Evolutionary conservation across 148 eudicot genomes (phyloP).

Genomic region (Talinum fruticosum): DNA sequence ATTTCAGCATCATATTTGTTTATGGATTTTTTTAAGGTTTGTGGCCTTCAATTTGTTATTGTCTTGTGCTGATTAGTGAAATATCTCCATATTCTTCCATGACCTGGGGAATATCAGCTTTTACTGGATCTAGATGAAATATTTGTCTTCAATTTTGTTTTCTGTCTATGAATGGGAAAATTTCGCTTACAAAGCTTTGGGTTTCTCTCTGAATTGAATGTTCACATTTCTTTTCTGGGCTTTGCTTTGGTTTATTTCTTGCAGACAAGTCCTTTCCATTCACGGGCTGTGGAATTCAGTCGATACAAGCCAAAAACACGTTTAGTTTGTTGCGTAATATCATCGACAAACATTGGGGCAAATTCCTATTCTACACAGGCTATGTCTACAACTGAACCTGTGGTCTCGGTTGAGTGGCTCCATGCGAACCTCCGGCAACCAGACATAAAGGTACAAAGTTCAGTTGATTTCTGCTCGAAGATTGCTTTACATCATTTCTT

Average conservation of each 20-base stretch:
- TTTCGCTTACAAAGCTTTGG: not conserved
- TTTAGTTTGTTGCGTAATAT: constrained; percentile 35
- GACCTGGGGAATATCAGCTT: too few species aligned
- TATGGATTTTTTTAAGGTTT: not conserved
- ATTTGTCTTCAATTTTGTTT: not conserved
- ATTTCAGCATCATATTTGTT: too few species aligned
- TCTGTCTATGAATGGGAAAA: not conserved
- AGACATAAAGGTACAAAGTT: constrained; percentile 60
- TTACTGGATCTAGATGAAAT: too few species aligned
- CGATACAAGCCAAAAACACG: constrained; percentile 30
- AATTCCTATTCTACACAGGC: constrained; percentile 48
- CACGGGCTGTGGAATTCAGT: constrained; percentile 25
- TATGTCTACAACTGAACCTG: constrained; percentile 73
- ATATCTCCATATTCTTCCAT: too few species aligned
- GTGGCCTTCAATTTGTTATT: not conserved
- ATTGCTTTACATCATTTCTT: not conserved
- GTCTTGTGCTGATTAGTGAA: too few species aligned
- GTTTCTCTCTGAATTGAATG: not conserved
- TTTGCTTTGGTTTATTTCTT: constrained; percentile 9
- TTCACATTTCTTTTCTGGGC: not conserved
- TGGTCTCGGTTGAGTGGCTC: constrained; percentile 97
- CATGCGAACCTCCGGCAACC: constrained; percentile 74
- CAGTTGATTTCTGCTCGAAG: not conserved
- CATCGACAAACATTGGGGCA: constrained; percentile 35
- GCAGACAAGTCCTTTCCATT: constrained; percentile 49